Evolutionary conservation across 1,284 basidiomycete genomes (phyloP), one percentile per base, ranked within the genome.

Genomic region (Peniophora sp.): DNA sequence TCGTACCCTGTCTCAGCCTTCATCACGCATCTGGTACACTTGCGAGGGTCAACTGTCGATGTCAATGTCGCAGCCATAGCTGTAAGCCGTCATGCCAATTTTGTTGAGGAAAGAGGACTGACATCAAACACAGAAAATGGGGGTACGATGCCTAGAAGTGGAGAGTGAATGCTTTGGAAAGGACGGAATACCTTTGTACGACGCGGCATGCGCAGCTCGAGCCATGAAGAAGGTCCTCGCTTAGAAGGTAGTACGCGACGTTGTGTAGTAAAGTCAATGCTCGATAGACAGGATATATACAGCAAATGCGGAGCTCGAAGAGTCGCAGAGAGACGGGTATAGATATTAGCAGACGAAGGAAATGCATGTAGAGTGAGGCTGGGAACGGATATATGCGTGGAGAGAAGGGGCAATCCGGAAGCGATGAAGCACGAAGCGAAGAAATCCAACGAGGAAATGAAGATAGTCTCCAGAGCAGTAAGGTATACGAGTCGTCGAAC

Each of bases 21-120:
- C 65, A 73, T 97, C 52, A 92, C 90, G 1, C 92, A 97, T 65
- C 63, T 97, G 3, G 78, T 94, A 2, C 89, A 88, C 64, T 71
- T 94, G 6, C 77, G 80, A 56, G 81, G 77, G 1, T 78, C 82
- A 1, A 60, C 62, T 9, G 77, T 95, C 1, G 58, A 66, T 2
- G 79, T 95, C 10, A 83, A 94, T 59, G 69, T 74, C 25, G 62
- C 64, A 22, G 66, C 66, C 8, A 75, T 93, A 39, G 75, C 75
- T 48, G 92, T 91, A 60, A 60, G 85, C 72, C 20, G 24, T 14
- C 34, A 0, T 47, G 41, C 3, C 25, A 27, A 9, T 25, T 48
- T 47, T 47, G 36, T 38, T 44, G 45, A 25, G 36, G 22, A 24
- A 22, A 3, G 48, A 57, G 48, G 51, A 54, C 53, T 52, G 41